A percentile compares a stretch with the other conserved stretches of the same genome.
Evolutionary conservation across 768 basidiomycete species (phyloP).

Genomic region (Thelephora ganbajun): DNA sequence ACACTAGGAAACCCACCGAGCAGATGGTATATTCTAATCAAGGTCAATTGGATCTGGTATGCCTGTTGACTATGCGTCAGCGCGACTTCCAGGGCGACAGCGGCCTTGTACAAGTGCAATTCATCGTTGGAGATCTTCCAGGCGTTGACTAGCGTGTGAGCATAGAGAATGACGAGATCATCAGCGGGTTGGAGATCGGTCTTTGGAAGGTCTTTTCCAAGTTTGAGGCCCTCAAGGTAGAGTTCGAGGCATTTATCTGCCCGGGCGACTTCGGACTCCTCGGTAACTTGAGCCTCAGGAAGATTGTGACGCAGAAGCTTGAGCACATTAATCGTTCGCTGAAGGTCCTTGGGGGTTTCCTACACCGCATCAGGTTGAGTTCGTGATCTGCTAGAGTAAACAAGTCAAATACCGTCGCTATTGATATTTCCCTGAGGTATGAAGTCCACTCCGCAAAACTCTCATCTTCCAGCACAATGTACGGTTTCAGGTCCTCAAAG

Average conservation of each 20-base stretch:
- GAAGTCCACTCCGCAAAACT: conserved; percentile 36
- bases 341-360: conserved; percentile 42
- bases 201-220: conserved; percentile 49
- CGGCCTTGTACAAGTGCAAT: conserved; percentile 48
- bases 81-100: conserved; percentile 57
- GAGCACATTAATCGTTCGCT: conserved; percentile 55
- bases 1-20: conserved; percentile 36
- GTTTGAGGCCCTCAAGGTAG: conserved; percentile 53
- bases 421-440: conserved; percentile 33
- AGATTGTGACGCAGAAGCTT: conserved; percentile 62
- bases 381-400: conserved; percentile 9
- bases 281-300: conserved; percentile 30
- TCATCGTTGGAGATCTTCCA: conserved; percentile 47
- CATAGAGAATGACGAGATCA: conserved; percentile 67
- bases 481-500: conserved; percentile 73
- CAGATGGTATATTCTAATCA: conserved; percentile 72
- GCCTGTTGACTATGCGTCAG: conserved; percentile 61
- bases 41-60: conserved; percentile 62
- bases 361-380: background rate
- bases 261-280: conserved; percentile 40
- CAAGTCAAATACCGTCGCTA: conserved; percentile 28
- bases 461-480: conserved; percentile 35
- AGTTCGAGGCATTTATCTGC: conserved; percentile 38
- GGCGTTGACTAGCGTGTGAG: conserved; percentile 47
- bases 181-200: conserved; percentile 84